Evolutionary conservation across 2,329 filamentous ascomycete genomes (phyloP).

Genomic region (Pseudogymnoascus sp.): DNA sequence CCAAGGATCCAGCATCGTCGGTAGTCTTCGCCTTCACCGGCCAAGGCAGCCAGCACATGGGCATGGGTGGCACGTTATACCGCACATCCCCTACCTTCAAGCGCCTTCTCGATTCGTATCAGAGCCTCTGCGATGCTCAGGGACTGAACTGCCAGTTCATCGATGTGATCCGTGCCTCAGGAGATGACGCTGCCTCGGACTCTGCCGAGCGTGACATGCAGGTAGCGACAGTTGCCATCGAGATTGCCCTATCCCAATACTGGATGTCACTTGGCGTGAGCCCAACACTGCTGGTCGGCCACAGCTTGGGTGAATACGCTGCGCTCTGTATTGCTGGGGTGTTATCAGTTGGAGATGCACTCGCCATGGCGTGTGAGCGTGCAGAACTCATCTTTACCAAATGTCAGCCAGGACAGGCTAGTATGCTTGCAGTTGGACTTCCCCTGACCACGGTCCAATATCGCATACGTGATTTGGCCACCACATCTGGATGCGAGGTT

Average conservation of each 20-base stretch:
- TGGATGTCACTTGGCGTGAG: slow-evolving; percentile 48
- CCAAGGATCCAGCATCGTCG: slow-evolving; percentile 37
- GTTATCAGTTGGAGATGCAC: slow-evolving; percentile 26
- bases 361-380: slow-evolving; percentile 14
- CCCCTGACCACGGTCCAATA: neutral
- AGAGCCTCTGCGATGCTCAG: neutral
- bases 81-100: slow-evolving; percentile 32
- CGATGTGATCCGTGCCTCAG: slow-evolving; percentile 15
- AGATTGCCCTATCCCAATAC: slow-evolving; percentile 47
- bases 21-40: slow-evolving; percentile 25
- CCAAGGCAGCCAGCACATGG: slow-evolving; percentile 31
- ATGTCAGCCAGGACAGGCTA: slow-evolving; percentile 38
- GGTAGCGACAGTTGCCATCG: slow-evolving; percentile 43
- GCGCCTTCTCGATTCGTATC: neutral
- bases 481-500: slow-evolving; percentile 1
- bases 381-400: slow-evolving; percentile 47
- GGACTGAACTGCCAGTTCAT: neutral
- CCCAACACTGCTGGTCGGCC: slow-evolving; percentile 40
- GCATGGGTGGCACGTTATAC: neutral
- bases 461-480: neutral
- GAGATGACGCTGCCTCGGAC: neutral
- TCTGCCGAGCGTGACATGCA: slow-evolving; percentile 35
- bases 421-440: slow-evolving; percentile 37
- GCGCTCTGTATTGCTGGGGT: slow-evolving; percentile 29
- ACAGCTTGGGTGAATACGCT: slow-evolving; percentile 33